Base-by-base conservation (phyloP, 129 eudicot genomes). In the Smallanthus sonchifolius region DNA sequence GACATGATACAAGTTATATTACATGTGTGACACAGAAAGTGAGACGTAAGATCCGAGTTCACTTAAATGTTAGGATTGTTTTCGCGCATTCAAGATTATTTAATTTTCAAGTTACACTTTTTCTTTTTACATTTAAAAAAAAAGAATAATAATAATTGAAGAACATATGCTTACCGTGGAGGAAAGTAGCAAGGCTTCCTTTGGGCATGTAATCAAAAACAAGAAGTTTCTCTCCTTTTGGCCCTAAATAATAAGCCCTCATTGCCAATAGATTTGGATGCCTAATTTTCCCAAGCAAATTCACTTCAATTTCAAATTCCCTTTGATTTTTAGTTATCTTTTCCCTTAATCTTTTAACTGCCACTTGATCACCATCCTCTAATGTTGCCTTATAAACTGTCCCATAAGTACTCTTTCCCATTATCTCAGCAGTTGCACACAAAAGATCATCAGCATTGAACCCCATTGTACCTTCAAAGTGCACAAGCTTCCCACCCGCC, bases 351-450 rank as follows among this genome's bases (percentile, higher is more conserved):
- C 97, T 86, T 75, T 92, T 92, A 20, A 92, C 96, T 2, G 97
- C 96, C 17, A 92, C 97, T 75, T 88, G 91, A 77, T 76, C 84
- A 13, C 89, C 92, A 82, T 86, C 96, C 72, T 87, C 97, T 72
- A 92, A 79, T 13, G 92, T 86, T 28, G 96, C 97, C 84, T 86
- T 92, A 45, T 92, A 92, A 44, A 88, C 97, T 19, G 96, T 88
- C 61, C 97, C 97, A 80, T 92, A 92, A 64, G 97, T 88, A 74
- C 97, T 92, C 64, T 92, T 88, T 40, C 97, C 97, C 92, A 92
- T 88, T 15, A 88, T 86, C 81, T 92, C 96, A 55, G 97, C 96
- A 1, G 97, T 92, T 7, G 97, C 97, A 83, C 96, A 88, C 70
- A 92, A 62, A 24, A 92, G 84, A 78, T 92, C 96, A 83, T 92